A percentile compares a stretch with the other conserved stretches of the same genome.
phyloP scores from a whole-genome alignment of 495 filamentous ascomycete species.

The Trichodelitschia bisporula region DNA sequence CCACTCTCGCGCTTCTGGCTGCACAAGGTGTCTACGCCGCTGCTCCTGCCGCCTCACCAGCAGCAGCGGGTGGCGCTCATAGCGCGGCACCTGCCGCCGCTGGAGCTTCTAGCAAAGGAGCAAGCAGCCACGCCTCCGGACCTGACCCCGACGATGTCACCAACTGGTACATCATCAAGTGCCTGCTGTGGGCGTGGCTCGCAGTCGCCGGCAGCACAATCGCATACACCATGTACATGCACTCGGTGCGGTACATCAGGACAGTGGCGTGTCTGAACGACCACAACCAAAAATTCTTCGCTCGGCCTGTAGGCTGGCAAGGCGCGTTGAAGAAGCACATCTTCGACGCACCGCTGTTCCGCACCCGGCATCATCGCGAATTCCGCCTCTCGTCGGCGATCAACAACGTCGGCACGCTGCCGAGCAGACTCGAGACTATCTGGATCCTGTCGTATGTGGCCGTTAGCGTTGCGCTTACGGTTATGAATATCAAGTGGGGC shows the following conservation, averaged over 20 bases:
- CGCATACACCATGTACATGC: too few species aligned
- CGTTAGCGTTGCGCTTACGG: slow-evolving; percentile 41
- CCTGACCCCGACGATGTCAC: too few species aligned
- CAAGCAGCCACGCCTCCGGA: too few species aligned
- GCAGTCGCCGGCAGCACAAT: too few species aligned
- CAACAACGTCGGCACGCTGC: slow-evolving; percentile 66
- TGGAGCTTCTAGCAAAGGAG: too few species aligned
- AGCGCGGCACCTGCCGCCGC: too few species aligned
- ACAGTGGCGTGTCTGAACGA: slow-evolving; percentile 13
- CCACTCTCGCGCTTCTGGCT: too few species aligned
- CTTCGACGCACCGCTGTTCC: slow-evolving; percentile 64
- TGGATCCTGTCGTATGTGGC: slow-evolving; percentile 38
- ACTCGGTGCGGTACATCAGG: slow-evolving; percentile 11
- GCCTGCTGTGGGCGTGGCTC: too few species aligned
- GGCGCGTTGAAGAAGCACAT: slow-evolving; percentile 44
- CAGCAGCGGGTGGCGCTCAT: too few species aligned
- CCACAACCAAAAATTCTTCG: slow-evolving; percentile 17
- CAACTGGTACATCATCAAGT: too few species aligned
- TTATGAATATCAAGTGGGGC: slow-evolving; percentile 30
- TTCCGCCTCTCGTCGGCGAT: slow-evolving; percentile 51
- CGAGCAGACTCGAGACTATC: slow-evolving; percentile 57
- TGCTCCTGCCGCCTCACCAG: too few species aligned
- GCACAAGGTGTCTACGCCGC: too few species aligned
- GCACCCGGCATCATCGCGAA: slow-evolving; percentile 66
- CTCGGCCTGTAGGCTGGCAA: slow-evolving; percentile 16